Conservation (phyloP, 1,284 basidiomycete genomes). For the Ustilago trichophora region DNA sequence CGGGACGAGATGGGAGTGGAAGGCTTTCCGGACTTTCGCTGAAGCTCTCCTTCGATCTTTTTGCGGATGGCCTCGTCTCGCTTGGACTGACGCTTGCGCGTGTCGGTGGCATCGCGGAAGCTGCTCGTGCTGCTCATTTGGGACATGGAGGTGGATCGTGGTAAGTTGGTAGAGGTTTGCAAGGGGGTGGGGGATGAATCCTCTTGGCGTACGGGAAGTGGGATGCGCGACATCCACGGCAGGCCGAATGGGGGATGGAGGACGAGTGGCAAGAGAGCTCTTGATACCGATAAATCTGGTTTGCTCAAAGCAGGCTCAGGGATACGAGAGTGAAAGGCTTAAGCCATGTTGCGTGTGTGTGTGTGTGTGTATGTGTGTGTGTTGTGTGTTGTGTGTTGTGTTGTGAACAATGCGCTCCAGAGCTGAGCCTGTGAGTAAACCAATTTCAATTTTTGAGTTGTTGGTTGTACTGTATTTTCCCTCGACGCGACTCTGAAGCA, state of each 20-base stretch:
- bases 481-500: too few species aligned
- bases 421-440: too few species aligned
- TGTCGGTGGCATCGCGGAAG: slow-evolving; percentile 70
- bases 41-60: slow-evolving; percentile 95
- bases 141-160: slow-evolving; percentile 34
- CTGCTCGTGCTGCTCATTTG: slow-evolving; percentile 43
- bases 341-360: too few species aligned
- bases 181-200: slow-evolving; percentile 29
- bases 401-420: too few species aligned
- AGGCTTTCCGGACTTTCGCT: slow-evolving; percentile 68
- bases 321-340: too few species aligned
- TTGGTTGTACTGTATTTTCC: too few species aligned
- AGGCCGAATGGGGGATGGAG: too few species aligned
- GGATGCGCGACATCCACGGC: slow-evolving; percentile 51
- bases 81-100: slow-evolving; percentile 85
- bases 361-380: too few species aligned
- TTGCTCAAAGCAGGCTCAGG: too few species aligned
- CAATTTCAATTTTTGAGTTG: too few species aligned
- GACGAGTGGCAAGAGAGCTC: not conserved
- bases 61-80: slow-evolving; percentile 97
- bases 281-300: not conserved
- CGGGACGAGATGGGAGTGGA: slow-evolving; percentile 48
- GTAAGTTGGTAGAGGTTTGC: slow-evolving; percentile 40
- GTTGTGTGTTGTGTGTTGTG: too few species aligned
- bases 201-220: slow-evolving; percentile 41